Percentiles rank a stretch among this genome's conserved stretches.
Conservation (phyloP, 176 grass and related monocot genomes). For the Cymbopogon citratus region DNA sequence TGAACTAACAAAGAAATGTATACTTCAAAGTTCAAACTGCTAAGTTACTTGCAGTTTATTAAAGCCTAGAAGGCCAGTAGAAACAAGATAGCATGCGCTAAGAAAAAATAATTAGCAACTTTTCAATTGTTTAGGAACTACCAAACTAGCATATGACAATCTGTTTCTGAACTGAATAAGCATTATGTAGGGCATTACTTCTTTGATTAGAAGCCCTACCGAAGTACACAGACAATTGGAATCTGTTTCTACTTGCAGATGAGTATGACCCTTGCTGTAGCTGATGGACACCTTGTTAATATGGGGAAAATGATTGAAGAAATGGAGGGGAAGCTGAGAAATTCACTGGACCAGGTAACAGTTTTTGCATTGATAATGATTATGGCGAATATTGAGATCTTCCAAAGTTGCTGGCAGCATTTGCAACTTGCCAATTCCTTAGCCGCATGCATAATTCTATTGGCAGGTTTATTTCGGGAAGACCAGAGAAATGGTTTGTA, state of each 20-base stretch:
- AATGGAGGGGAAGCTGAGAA: constrained; percentile 97
- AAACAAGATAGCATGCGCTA: too few species aligned
- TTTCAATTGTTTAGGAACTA: too few species aligned
- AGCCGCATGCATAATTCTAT: not conserved
- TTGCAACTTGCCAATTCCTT: constrained; percentile 2
- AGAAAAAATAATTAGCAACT: too few species aligned
- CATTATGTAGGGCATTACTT: too few species aligned
- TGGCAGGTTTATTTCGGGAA: constrained; percentile 95
- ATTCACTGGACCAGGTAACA: constrained; percentile 85
- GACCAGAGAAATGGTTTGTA: constrained; percentile 94
- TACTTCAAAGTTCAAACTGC: not conserved
- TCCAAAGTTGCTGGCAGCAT: not conserved
- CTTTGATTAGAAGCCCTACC: too few species aligned
- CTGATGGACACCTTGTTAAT: constrained; percentile 90
- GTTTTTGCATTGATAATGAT: not conserved
- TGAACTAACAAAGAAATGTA: not conserved
- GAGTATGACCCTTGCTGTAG: constrained; percentile 69
- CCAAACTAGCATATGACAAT: too few species aligned
- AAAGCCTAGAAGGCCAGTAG: not conserved
- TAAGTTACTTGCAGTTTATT: not conserved
- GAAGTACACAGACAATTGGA: not conserved
- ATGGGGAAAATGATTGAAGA: constrained; percentile 99
- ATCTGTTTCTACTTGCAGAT: constrained; percentile 50
- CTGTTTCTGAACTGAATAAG: too few species aligned
- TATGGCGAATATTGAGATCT: not conserved